Base-by-base conservation (phyloP, 768 basidiomycete species). In the Rhodotorula graminis region DNA sequence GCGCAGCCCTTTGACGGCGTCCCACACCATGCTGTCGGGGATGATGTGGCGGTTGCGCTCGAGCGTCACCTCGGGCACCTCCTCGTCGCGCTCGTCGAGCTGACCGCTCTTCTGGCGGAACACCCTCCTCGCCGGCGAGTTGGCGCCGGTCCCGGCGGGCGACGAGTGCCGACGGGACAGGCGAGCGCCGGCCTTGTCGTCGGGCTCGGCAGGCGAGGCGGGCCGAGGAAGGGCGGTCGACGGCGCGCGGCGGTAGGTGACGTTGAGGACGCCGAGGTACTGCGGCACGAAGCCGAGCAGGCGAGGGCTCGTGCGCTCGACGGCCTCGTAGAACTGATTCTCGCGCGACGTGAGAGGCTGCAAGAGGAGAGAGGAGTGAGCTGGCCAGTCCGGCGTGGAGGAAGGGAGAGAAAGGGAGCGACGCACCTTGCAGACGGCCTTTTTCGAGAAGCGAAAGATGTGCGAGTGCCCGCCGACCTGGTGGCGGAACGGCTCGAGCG, bases 391-490 rank as follows among this genome's bases (percentile, higher is more conserved):
- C 14, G 63, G 47, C 40, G 57, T n/a, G 67, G 76, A 23, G 71
- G 67, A 53, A n/a, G n/a, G n/a, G 18, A 64, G 25, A 27, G 33
- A 19, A 18, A 57, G 44, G 18, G 44, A 16, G 11, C 12, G 11
- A 44, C 90, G 78, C 77, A 96, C 95, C 88, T 99, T 99, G 85
- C 96, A 99, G 25, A 99, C 93, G 15, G 96, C 95, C 75, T 93
- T 87, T 79, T 92, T 92, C 8, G 94, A 97, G 76, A 99, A 98
- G 79, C 94, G 93, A 82, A 98, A 98, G 78, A 99, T 96, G 68
- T 92, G 90, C 75, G 87, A 92, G 80, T 99, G 96, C 7, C 96
- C 96, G 55, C 96, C 96, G 44, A 99, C 96, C 82, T 98, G 94
- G 78, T 99, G 96, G 61, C 91, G 88, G 82, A 97, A 99, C 11